Percentiles rank a stretch among this genome's conserved stretches.
These are phyloP conservation scores for Malassezia globosa DNA, from an alignment of 1,284 basidiomycete genomes.

Conservation along the genomic window DNA sequence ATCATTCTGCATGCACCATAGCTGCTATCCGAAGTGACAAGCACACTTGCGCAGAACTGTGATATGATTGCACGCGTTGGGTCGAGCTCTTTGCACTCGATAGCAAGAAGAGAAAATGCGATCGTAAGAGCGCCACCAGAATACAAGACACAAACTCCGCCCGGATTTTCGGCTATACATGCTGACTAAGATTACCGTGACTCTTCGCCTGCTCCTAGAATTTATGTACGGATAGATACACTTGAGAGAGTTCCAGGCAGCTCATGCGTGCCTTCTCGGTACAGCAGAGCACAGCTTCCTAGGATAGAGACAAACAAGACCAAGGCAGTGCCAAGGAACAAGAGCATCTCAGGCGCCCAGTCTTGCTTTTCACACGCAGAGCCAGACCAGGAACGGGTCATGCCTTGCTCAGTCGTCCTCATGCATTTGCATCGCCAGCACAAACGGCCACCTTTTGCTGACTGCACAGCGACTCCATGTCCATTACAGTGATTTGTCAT, in stretches of 20 bases:
- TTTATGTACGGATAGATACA: conserved; percentile 18
- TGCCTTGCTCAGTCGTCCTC: conserved; percentile 16
- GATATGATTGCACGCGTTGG: background rate
- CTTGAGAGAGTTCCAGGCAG: conserved; percentile 36
- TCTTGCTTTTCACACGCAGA: conserved; percentile 43
- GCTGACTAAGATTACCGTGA: background rate
- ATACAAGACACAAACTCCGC: background rate
- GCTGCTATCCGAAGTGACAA: too few relatives aligned
- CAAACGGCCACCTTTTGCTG: conserved; percentile 24
- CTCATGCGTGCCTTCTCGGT: conserved; percentile 22
- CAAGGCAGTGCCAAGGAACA: conserved; percentile 25
- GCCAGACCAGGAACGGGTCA: conserved; percentile 30
- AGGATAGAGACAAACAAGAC: conserved; percentile 23
- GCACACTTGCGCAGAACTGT: too few relatives aligned
- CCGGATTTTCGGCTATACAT: background rate
- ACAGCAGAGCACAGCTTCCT: conserved; percentile 28
- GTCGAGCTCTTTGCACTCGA: too few relatives aligned
- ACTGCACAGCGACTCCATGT: conserved; percentile 29
- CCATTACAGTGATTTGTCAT: conserved; percentile 33
- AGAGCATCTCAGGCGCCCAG: conserved; percentile 27
- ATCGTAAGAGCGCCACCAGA: too few relatives aligned
- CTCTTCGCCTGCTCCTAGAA: too few relatives aligned
- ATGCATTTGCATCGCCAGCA: conserved; percentile 38
- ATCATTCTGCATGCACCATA: too few relatives aligned
- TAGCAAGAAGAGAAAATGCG: background rate